Percentiles rank a stretch among this genome's conserved stretches.
Evolutionary conservation across 192 early-diverging fungal species (phyloP).

Genomic region (Endogone sp.): DNA sequence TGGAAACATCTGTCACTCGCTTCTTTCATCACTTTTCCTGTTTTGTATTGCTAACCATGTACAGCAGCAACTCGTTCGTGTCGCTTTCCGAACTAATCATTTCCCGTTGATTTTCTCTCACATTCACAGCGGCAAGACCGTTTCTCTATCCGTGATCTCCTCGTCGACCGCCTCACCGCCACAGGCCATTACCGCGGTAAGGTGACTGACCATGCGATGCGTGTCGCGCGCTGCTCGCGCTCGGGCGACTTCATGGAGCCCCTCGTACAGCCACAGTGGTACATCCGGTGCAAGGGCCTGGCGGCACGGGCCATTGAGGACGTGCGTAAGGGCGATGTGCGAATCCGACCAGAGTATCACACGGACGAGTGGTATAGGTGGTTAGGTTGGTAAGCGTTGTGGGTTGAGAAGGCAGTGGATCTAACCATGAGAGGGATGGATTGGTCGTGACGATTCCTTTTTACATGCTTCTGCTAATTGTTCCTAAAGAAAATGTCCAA

Average conservation of each 20-base stretch:
- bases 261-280: slow-evolving; percentile 95
- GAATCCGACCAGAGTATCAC: slow-evolving; percentile 69
- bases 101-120: background rate
- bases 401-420: too few species aligned
- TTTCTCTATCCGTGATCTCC: slow-evolving; percentile 74
- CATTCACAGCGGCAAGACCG: slow-evolving; percentile 66
- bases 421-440: too few species aligned
- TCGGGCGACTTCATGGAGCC: slow-evolving; percentile 96
- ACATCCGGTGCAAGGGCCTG: slow-evolving; percentile 39
- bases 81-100: background rate
- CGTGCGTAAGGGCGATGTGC: slow-evolving; percentile 59
- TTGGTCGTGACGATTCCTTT: too few species aligned
- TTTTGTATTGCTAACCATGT: too few species aligned
- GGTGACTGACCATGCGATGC: slow-evolving; percentile 75
- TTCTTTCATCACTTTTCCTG: background rate
- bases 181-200: slow-evolving; percentile 70
- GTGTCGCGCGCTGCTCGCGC: slow-evolving; percentile 64
- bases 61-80: background rate
- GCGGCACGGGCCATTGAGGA: slow-evolving; percentile 62
- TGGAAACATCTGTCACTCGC: background rate
- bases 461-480: too few species aligned
- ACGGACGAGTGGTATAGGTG: slow-evolving; percentile 85
- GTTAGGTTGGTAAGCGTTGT: slow-evolving; percentile 47
- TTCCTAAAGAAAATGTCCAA: slow-evolving; percentile 57
- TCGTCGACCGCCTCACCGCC: slow-evolving; percentile 62